A percentile compares a stretch with the other conserved stretches of the same genome.
Conservation (phyloP, 257 asterid species). For the Nicotiana noctiflora region DNA sequence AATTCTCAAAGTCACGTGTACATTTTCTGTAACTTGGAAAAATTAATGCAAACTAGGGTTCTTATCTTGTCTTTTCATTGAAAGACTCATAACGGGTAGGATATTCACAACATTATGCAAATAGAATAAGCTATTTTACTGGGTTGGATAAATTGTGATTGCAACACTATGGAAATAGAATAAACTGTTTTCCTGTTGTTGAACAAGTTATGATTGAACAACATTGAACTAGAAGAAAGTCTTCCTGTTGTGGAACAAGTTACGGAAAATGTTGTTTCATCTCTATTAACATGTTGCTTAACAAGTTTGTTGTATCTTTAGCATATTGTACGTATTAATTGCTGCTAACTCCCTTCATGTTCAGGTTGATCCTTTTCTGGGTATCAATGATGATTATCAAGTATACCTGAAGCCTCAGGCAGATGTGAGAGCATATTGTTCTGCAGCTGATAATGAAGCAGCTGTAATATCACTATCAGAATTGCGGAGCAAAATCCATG, state of each 20-base stretch:
- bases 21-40: not conserved
- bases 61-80: not conserved
- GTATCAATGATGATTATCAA: constrained; percentile 78
- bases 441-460: constrained; percentile 54
- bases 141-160: not conserved
- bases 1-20: not conserved
- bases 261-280: not conserved
- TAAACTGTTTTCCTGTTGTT: not conserved
- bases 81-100: not conserved
- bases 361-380: constrained; percentile 81
- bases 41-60: not conserved
- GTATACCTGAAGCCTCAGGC: constrained; percentile 56
- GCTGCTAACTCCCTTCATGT: not conserved
- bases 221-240: not conserved
- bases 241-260: not conserved
- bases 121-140: not conserved
- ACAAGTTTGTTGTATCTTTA: not conserved
- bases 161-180: not conserved
- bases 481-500: constrained; percentile 42
- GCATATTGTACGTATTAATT: not conserved
- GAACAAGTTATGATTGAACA: not conserved
- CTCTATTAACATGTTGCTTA: not conserved
- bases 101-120: not conserved
- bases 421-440: constrained; percentile 52
- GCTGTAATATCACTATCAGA: constrained; percentile 56